Conservation (phyloP, 768 basidiomycete species). For the Suillus cothurnatus region DNA sequence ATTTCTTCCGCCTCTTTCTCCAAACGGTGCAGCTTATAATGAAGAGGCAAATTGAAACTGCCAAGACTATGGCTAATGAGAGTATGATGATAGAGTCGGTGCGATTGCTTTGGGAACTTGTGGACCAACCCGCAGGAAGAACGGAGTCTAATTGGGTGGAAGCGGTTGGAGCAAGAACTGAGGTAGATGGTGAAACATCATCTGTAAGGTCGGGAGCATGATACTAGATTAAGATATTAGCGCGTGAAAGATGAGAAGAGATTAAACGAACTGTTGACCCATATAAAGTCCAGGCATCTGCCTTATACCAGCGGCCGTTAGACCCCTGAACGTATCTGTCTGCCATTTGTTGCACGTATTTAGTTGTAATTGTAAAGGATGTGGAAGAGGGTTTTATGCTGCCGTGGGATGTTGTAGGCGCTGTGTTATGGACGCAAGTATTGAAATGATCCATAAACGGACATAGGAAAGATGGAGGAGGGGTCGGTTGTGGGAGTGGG, state of each 20-base stretch:
- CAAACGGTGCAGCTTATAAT: constrained; percentile 65
- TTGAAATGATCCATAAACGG: constrained; percentile 42
- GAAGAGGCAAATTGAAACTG: constrained; percentile 58
- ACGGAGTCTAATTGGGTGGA: constrained; percentile 22
- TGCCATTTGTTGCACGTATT: constrained; percentile 39
- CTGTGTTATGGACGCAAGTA: constrained; percentile 1
- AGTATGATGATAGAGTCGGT: constrained; percentile 52
- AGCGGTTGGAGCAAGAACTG: constrained; percentile 19
- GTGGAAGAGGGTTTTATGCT: constrained; percentile 8
- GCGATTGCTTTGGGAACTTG: constrained; percentile 16
- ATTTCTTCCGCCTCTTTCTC: constrained; percentile 47
- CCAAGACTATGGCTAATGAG: constrained; percentile 62
- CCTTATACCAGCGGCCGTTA: constrained; percentile 62
- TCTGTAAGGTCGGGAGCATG: constrained; percentile 13
- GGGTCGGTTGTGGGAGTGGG: constrained; percentile 37
- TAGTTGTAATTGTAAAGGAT: constrained; percentile 16
- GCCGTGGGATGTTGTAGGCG: not conserved
- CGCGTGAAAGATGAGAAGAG: not conserved
- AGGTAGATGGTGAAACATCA: constrained; percentile 16
- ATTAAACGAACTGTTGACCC: constrained; percentile 63
- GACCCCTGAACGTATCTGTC: constrained; percentile 52
- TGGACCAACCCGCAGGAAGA: constrained; percentile 61
- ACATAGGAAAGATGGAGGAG: constrained; percentile 64
- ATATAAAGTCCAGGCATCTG: constrained; percentile 59
- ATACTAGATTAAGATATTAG: constrained; percentile 19